Percentiles rank a stretch among this genome's conserved stretches.
Conservation (phyloP, 129 eudicot genomes). For the Pseudognaphalium luteoalbum region DNA sequence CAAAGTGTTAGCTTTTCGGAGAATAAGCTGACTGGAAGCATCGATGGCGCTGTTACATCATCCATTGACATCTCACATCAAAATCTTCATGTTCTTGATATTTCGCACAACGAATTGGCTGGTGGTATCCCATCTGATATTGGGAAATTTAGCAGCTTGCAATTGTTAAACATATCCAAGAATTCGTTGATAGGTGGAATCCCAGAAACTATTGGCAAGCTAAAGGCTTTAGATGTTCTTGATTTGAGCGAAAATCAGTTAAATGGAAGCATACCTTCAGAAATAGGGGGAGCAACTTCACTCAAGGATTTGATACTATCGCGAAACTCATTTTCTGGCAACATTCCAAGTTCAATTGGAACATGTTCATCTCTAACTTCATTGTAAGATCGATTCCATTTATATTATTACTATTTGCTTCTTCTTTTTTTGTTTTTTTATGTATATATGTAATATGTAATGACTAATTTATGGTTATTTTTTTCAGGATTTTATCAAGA, state of each 20-base stretch:
- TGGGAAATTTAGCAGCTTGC: slow-evolving; percentile 59
- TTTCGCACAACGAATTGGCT: slow-evolving; percentile 55
- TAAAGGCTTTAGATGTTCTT: slow-evolving; percentile 54
- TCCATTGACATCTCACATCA: slow-evolving; percentile 48
- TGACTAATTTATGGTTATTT: background rate
- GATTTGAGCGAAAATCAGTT: slow-evolving; percentile 77
- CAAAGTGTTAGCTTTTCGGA: slow-evolving; percentile 56
- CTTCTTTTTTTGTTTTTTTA: background rate
- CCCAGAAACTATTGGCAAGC: slow-evolving; percentile 55
- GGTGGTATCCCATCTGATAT: slow-evolving; percentile 64
- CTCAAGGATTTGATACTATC: slow-evolving; percentile 58
- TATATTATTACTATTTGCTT: background rate
- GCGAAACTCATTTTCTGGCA: slow-evolving; percentile 51
- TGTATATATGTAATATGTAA: background rate
- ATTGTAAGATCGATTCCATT: slow-evolving; percentile 47
- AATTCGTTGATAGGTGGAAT: slow-evolving; percentile 56
- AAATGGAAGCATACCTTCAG: slow-evolving; percentile 66
- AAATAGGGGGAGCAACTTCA: slow-evolving; percentile 56
- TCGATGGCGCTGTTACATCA: slow-evolving; percentile 45
- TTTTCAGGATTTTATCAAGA: slow-evolving; percentile 61
- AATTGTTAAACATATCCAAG: slow-evolving; percentile 50
- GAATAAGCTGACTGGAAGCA: slow-evolving; percentile 60
- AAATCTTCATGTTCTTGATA: slow-evolving; percentile 62
- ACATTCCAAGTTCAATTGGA: slow-evolving; percentile 64
- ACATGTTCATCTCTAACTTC: slow-evolving; percentile 50